Evolutionary conservation across 176 grass and related monocot species (phyloP).

Genomic region (Aegilops umbellulata): DNA sequence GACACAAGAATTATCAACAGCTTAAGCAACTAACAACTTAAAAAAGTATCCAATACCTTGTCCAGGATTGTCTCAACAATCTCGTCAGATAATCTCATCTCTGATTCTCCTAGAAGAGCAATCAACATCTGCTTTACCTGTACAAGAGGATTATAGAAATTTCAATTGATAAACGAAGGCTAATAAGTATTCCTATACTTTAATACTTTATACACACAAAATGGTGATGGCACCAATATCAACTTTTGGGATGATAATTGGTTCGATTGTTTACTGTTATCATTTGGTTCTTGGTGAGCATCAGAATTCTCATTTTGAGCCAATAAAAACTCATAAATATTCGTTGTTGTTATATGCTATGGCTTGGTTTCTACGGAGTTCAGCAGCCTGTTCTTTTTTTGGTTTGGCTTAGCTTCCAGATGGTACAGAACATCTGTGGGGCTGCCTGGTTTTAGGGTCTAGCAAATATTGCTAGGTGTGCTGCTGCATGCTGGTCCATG

Average conservation of each 20-base stretch:
- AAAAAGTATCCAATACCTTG: constrained; percentile 63
- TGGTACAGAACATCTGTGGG: neutral
- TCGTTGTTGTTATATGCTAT: neutral
- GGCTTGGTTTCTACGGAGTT: neutral
- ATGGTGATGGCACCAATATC: neutral
- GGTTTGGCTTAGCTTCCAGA: neutral
- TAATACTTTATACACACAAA: neutral
- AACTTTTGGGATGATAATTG: neutral
- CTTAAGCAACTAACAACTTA: constrained; percentile 1
- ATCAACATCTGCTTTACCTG: constrained; percentile 99
- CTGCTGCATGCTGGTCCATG: neutral
- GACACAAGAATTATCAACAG: neutral
- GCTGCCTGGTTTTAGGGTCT: neutral
- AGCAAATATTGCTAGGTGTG: neutral
- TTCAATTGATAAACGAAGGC: neutral
- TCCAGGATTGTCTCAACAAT: constrained; percentile 89
- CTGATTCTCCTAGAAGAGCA: constrained; percentile 91
- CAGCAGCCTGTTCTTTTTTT: neutral
- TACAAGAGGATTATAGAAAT: constrained; percentile 26
- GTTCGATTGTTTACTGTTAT: neutral
- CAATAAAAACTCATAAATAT: neutral
- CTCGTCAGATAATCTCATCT: constrained; percentile 92
- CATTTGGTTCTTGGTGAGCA: too few species aligned
- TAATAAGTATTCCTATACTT: neutral
- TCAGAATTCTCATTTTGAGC: neutral